Percentiles rank a stretch among this genome's conserved stretches.
These are phyloP conservation scores for Trypanosoma brucei DNA, from an alignment of 208 protist species.

Conservation along the genomic window DNA sequence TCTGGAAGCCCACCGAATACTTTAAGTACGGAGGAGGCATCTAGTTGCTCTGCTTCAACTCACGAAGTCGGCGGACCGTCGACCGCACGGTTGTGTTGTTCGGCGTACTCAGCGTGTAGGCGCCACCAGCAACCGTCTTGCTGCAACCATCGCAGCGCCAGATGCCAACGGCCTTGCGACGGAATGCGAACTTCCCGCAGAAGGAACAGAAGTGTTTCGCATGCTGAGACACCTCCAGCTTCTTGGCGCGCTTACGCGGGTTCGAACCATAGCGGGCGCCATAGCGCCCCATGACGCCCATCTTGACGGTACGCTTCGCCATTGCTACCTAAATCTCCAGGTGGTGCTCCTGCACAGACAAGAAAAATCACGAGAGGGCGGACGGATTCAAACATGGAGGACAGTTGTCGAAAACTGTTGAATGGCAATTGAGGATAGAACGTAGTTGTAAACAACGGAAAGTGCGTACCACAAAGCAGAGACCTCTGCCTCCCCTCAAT, in stretches of 20 bases:
- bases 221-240: constrained; percentile 98
- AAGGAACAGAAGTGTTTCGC: constrained; percentile 98
- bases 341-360: too few species aligned
- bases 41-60: constrained; percentile 65
- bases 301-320: constrained; percentile 99
- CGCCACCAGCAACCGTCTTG: constrained; percentile 97
- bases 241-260: constrained; percentile 98
- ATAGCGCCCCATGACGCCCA: constrained; percentile 99
- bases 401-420: too few species aligned
- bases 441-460: too few species aligned
- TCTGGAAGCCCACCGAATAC: too few species aligned
- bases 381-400: too few species aligned
- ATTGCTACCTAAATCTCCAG: constrained; percentile 28
- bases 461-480: too few species aligned
- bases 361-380: too few species aligned
- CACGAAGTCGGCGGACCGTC: constrained; percentile 97
- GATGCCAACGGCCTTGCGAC: constrained; percentile 97
- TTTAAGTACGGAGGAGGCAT: neutral
- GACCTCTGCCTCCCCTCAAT: too few species aligned
- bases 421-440: too few species aligned
- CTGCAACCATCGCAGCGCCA: constrained; percentile 97
- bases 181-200: constrained; percentile 98
- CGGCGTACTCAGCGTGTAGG: constrained; percentile 93
- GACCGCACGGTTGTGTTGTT: constrained; percentile 97
- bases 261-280: constrained; percentile 99